Evolutionary conservation across 345 rosid species (phyloP).

Genomic region (Rhizophora mangle): DNA sequence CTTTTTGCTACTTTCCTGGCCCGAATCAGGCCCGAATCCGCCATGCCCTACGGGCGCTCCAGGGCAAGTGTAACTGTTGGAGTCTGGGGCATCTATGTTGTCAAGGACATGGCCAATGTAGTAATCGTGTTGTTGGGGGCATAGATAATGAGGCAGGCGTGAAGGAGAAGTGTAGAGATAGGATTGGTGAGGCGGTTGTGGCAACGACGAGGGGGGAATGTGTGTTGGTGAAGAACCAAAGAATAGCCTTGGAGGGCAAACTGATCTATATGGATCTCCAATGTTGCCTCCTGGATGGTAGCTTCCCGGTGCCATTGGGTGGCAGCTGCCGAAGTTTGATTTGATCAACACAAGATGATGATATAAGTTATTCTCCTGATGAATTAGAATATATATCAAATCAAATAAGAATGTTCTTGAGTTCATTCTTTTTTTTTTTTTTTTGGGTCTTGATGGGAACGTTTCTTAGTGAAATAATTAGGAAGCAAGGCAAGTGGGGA

Average conservation of each 20-base stretch:
- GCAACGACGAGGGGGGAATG: slow-evolving; percentile 27
- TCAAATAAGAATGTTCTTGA: too few relatives aligned
- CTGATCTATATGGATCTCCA: slow-evolving; percentile 58
- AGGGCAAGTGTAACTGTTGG: slow-evolving; percentile 58
- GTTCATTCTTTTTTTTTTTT: too few relatives aligned
- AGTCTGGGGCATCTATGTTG: slow-evolving; percentile 39
- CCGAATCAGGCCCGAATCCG: slow-evolving; percentile 26
- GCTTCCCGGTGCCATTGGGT: slow-evolving; percentile 36
- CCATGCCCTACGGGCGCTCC: slow-evolving; percentile 67
- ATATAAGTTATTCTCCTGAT: not conserved
- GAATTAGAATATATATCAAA: too few relatives aligned
- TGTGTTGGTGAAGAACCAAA: slow-evolving; percentile 45
- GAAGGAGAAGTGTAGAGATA: slow-evolving; percentile 52
- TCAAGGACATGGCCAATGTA: slow-evolving; percentile 58
- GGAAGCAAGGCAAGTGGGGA: too few relatives aligned
- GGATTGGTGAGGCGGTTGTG: slow-evolving; percentile 32
- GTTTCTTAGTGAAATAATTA: too few relatives aligned
- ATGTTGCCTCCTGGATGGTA: slow-evolving; percentile 44
- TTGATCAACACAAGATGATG: not conserved
- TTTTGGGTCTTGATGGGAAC: too few relatives aligned
- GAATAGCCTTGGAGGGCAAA: slow-evolving; percentile 49
- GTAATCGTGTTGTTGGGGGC: slow-evolving; percentile 44
- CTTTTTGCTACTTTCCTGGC: slow-evolving; percentile 37
- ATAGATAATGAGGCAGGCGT: slow-evolving; percentile 37
- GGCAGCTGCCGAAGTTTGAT: slow-evolving; percentile 42